Evolutionary conservation across 2,329 filamentous ascomycete genomes (phyloP).

Genomic region (Lachnellula hyalina): DNA sequence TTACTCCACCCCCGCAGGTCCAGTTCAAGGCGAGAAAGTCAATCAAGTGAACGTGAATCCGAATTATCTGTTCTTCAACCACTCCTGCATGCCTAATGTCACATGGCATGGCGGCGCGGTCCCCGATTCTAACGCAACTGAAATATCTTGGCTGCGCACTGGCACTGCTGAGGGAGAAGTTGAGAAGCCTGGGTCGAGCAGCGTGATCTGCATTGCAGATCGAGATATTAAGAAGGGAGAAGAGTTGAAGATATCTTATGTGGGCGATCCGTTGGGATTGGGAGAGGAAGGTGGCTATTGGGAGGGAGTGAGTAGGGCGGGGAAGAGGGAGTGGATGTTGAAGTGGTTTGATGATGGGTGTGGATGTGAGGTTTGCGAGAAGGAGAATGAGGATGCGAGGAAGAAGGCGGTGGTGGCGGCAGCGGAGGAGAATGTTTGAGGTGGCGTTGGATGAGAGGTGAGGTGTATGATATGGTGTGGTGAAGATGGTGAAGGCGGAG

Average conservation of each 20-base stretch:
- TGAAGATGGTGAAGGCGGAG: too few species aligned
- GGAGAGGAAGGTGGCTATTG: neutral
- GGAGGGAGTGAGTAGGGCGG: neutral
- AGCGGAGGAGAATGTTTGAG: neutral
- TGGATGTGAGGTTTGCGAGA: conserved; percentile 22
- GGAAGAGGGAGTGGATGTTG: conserved; percentile 11
- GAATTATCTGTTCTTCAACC: conserved; percentile 29
- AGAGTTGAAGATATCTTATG: conserved; percentile 27
- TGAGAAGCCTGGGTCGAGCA: conserved; percentile 16
- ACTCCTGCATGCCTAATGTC: conserved; percentile 25
- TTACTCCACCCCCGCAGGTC: neutral
- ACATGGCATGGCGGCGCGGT: conserved; percentile 20
- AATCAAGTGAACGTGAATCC: conserved; percentile 18
- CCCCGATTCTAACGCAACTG: neutral
- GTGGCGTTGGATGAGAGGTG: neutral
- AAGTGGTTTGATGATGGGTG: conserved; percentile 29
- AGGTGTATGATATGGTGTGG: too few species aligned
- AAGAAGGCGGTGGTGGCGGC: neutral
- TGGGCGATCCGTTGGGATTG: conserved; percentile 17
- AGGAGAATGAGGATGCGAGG: conserved; percentile 12
- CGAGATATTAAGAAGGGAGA: conserved; percentile 24
- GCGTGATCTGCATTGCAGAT: conserved; percentile 18
- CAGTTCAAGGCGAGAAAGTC: neutral
- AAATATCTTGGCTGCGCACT: conserved; percentile 5
- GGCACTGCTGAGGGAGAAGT: conserved; percentile 5